Evolutionary conservation across 192 early-diverging fungal genomes (phyloP), one percentile per base, ranked within the genome.

Genomic region (Geranomyces michiganensis): DNA sequence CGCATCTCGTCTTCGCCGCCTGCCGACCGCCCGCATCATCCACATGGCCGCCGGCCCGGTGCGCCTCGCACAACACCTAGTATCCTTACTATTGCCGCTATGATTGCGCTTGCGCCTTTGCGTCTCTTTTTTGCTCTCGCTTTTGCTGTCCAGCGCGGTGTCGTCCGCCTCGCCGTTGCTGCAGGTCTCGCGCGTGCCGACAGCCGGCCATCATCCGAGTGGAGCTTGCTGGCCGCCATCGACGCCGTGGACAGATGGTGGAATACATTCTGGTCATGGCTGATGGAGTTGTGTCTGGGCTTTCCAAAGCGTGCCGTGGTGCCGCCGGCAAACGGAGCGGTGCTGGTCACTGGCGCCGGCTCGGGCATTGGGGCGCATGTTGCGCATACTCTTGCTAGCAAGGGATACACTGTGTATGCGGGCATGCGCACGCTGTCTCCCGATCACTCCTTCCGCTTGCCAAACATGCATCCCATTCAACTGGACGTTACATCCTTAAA

Each of bases 371-470:
- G 51, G 6, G 62, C 33, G 4, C 5, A 48, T n/a, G 59, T 22
- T 43, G 45, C 33, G 49, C 17, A 51, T 13, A 72, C 68, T 66
- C 68, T 79, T n/a, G 48, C 73, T 49, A 31, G 44, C 31, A 19
- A 64, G 41, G 77, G 77, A 0, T 74, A 64, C 74, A 73, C 71
- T 30, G 80, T 81, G 33, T 81, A 75, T 71, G 80, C 80, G 5
- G 80, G 80, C 27, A 72, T 81, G 27, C 44, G 32, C 27, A 55
- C 68, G n/a, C 62, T 64, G n/a, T 45, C 45, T 19, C 60, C 76
- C n/a, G 79, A 62, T 1, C 68, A 74, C 26, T 24, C n/a, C 6
- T 26, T n/a, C 7, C 41, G 70, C 44, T 53, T 26, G n/a, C 24
- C 51, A 3, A 24, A 30, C 19, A 14, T 78, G 22, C 43, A 77